Percentiles rank a stretch among this genome's conserved stretches.
phyloP scores from a whole-genome alignment of 148 eudicot species.

The Vaccinium corymbosum region DNA sequence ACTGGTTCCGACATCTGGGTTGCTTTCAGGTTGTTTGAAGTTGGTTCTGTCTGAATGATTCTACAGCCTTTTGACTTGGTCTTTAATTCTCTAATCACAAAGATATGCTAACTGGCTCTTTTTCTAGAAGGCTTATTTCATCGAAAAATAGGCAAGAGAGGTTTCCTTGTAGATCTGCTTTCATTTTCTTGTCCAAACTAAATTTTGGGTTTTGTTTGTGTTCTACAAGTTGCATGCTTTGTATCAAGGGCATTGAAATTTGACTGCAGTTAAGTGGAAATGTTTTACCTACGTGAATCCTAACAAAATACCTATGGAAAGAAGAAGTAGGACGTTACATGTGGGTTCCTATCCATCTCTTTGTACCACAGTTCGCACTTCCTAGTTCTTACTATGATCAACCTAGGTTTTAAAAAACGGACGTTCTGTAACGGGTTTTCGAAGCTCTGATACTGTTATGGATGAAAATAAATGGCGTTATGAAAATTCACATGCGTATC shows the following conservation, averaged over 20 bases:
- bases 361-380: background rate
- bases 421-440: no score
- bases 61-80: background rate
- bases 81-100: background rate
- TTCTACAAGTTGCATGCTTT: background rate
- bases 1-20: background rate
- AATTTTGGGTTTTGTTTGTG: background rate
- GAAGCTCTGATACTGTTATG: no score
- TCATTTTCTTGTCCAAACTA: background rate
- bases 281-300: background rate
- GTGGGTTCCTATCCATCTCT: background rate
- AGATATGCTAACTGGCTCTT: background rate
- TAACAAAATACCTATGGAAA: slow-evolving; percentile 3
- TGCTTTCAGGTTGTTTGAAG: slow-evolving; percentile 11
- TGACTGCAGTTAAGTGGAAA: background rate
- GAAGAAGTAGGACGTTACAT: background rate
- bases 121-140: background rate
- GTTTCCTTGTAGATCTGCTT: background rate
- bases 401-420: background rate
- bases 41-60: background rate
- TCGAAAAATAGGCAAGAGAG: background rate
- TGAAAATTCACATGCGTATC: no score
- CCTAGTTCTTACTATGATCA: background rate
- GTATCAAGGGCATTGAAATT: background rate
- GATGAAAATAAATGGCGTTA: no score